A percentile compares a stretch with the other conserved stretches of the same genome.
Conservation (phyloP, 306 rosid species). For the Clitoria ternatea region DNA sequence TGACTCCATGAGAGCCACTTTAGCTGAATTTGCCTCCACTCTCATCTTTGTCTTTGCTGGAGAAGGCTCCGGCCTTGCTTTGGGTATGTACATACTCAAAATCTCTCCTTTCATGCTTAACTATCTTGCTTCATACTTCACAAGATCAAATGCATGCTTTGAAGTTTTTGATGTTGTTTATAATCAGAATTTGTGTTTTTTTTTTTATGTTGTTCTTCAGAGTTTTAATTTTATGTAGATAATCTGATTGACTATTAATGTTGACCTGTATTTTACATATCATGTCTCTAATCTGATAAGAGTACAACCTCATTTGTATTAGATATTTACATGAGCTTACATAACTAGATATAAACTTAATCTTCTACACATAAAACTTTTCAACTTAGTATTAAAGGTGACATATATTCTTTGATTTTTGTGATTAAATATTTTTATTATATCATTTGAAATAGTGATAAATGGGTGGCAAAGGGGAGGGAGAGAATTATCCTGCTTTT, state of each 20-base stretch:
- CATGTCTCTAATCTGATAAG: no score
- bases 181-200: no score
- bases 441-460: no score
- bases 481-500: no score
- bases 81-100: constrained; percentile 41
- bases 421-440: no score
- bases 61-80: constrained; percentile 92
- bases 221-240: no score
- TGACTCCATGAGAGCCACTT: constrained; percentile 80
- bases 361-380: background rate
- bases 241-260: no score
- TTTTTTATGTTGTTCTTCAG: no score
- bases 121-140: background rate
- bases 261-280: no score
- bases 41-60: constrained; percentile 88
- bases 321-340: background rate
- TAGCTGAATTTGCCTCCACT: constrained; percentile 84
- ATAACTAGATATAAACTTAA: background rate
- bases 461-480: no score
- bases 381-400: background rate
- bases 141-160: background rate
- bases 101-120: background rate
- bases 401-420: background rate
- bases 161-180: background rate
- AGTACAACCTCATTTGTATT: no score